phyloP scores from a whole-genome alignment of 2,329 filamentous ascomycete genomes.

The Lachnellula arida region DNA sequence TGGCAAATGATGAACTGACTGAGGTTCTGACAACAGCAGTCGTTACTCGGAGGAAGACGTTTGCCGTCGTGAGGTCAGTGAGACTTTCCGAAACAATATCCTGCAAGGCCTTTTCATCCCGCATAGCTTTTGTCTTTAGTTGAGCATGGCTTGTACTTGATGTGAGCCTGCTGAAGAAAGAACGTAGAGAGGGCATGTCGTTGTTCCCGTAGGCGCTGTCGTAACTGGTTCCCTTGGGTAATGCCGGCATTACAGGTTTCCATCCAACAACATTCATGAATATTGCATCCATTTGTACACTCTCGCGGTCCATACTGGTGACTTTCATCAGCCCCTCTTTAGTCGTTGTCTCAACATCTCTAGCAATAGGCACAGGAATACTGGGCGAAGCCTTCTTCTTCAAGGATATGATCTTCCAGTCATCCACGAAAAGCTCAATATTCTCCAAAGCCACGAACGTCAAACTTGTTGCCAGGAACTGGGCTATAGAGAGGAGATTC shows the following conservation, averaged over 20 bases:
- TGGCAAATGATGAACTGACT: slow-evolving; percentile 66
- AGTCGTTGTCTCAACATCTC: slow-evolving; percentile 75
- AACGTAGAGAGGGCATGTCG: slow-evolving; percentile 61
- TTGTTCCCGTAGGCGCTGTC: slow-evolving; percentile 40
- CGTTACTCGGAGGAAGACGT: slow-evolving; percentile 84
- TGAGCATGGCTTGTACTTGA: slow-evolving; percentile 47
- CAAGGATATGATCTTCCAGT: slow-evolving; percentile 73
- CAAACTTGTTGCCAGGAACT: slow-evolving; percentile 90
- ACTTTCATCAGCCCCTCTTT: slow-evolving; percentile 88
- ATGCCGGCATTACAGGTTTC: slow-evolving; percentile 51
- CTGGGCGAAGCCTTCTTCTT: slow-evolving; percentile 83
- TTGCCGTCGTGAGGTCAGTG: slow-evolving; percentile 64
- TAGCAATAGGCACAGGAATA: slow-evolving; percentile 65
- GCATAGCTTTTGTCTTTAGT: slow-evolving; percentile 51
- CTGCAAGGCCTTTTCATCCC: slow-evolving; percentile 59
- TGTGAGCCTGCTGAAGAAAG: slow-evolving; percentile 77
- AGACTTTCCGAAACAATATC: slow-evolving; percentile 65
- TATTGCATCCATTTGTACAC: slow-evolving; percentile 84
- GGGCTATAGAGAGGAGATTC: slow-evolving; percentile 77
- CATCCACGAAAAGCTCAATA: slow-evolving; percentile 88
- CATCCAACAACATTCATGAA: slow-evolving; percentile 88
- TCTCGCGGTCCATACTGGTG: slow-evolving; percentile 72
- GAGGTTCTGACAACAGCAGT: slow-evolving; percentile 77
- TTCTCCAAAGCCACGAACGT: slow-evolving; percentile 88
- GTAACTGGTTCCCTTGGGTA: slow-evolving; percentile 26